Base-by-base conservation (phyloP, 345 rosid genomes). In the Acer negundo region DNA sequence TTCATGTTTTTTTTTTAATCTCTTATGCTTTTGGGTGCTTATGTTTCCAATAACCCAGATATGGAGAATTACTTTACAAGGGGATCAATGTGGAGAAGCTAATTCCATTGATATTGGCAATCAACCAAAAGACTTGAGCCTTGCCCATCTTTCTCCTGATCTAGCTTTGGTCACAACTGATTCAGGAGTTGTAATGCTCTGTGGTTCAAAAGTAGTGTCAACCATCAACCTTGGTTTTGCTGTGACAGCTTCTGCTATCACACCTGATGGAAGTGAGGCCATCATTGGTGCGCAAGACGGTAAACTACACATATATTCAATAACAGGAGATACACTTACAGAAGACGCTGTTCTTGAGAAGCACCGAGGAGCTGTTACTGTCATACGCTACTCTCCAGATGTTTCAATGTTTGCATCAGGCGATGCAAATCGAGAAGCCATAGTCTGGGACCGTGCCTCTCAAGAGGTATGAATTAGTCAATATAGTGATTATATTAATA, bases 211-310 rank as follows among this genome's bases (percentile, higher is more conserved):
- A 82, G 86, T 92, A 55, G 86, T 91, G 56, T 92, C 95, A 80
- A 91, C 90, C 74, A 75, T 90, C 69, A 82, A 86, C 84, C 94
- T 95, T 71, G 95, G 94, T 63, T 95, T 93, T 86, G 61, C 85
- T 47, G 95, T 89, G 70, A 92, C 98, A 46, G 95, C 99, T 71
- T 90, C 90, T 70, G 93, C 91, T 4, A 73, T 95, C 75, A 77
- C 95, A 78, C 99, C 98, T 65, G 93, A 95, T 87, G 99, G 98
- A 84, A 84, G 77, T 12, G 99, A 95, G 91, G 97, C 94, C 77
- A 84, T 95, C 47, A 77, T 95, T 66, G 99, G 99, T 13, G 88
- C 90, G 40, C 88, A 93, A 78, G 93, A 93, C 16, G 98, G 99
- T 56, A 95, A 92, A 82, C 83, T 95, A 83, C 96, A 80, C 78